Conservation (phyloP, 768 basidiomycete species). For the Daedaleopsis nitida region DNA sequence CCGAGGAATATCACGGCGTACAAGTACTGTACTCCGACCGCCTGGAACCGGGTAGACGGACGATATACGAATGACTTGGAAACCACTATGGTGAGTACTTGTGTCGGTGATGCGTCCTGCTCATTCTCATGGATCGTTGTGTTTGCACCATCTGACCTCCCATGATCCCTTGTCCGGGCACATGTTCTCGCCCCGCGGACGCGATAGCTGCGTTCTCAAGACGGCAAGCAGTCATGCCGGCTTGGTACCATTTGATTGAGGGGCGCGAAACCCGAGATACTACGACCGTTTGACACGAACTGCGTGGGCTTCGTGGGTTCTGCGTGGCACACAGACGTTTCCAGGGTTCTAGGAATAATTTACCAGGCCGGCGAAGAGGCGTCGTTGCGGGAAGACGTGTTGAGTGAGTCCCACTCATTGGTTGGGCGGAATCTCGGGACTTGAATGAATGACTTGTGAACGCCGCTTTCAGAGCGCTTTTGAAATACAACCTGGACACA, state of each 20-base stretch:
- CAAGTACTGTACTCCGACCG: too few relatives aligned
- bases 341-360: background rate
- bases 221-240: background rate
- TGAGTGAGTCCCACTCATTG: conserved; percentile 1
- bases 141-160: background rate
- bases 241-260: background rate
- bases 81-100: background rate
- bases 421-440: conserved; percentile 7
- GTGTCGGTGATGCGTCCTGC: background rate
- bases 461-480: conserved; percentile 1
- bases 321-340: background rate
- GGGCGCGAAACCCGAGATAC: background rate
- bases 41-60: too few relatives aligned
- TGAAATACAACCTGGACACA: background rate
- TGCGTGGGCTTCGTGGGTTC: background rate
- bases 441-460: conserved; percentile 1
- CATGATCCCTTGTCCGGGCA: background rate
- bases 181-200: background rate
- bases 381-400: background rate
- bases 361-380: background rate
- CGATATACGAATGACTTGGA: too few relatives aligned
- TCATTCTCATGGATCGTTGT: background rate
- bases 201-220: background rate
- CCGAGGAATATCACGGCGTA: too few relatives aligned
- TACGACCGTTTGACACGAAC: background rate